Percentiles rank a stretch among this genome's conserved stretches.
These are phyloP conservation scores for Phytomonas sp. DNA, from an alignment of 208 protist species.

Conservation along the genomic window DNA sequence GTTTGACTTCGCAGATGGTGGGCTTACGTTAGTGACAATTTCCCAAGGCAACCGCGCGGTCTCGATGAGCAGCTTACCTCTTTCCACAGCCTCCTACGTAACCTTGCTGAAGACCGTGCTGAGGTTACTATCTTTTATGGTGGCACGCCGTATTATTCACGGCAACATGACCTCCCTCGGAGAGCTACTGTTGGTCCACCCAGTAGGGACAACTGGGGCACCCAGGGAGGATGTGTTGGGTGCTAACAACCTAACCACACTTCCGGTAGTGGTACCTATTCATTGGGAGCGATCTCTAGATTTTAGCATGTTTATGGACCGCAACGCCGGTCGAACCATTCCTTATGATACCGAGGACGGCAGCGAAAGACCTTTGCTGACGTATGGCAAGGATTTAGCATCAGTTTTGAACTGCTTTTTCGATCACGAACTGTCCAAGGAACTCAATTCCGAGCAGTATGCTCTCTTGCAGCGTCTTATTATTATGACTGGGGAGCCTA, in stretches of 20 bases:
- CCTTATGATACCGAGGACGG: slow-evolving; percentile 43
- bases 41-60: slow-evolving; percentile 35
- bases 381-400: slow-evolving; percentile 49
- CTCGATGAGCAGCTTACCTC: slow-evolving; percentile 40
- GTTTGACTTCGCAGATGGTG: slow-evolving; percentile 39
- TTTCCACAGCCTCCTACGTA: slow-evolving; percentile 38
- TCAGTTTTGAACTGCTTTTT: slow-evolving; percentile 41
- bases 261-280: slow-evolving; percentile 42
- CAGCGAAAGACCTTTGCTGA: slow-evolving; percentile 19
- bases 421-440: slow-evolving; percentile 29
- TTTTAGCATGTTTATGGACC: slow-evolving; percentile 86
- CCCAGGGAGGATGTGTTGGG: neutral
- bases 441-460: slow-evolving; percentile 53
- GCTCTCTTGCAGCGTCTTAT: slow-evolving; percentile 46
- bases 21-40: slow-evolving; percentile 55
- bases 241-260: slow-evolving; percentile 1
- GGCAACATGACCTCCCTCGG: slow-evolving; percentile 43
- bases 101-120: slow-evolving; percentile 45
- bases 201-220: slow-evolving; percentile 4
- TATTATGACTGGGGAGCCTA: slow-evolving; percentile 43
- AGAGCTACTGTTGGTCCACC: slow-evolving; percentile 51
- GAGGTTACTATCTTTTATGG: slow-evolving; percentile 44
- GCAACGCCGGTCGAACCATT: slow-evolving; percentile 70
- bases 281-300: slow-evolving; percentile 82
- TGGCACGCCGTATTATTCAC: slow-evolving; percentile 66